Evolutionary conservation across 495 filamentous ascomycete genomes (phyloP), one percentile per base, ranked within the genome.

Genomic region (Tuber indicum): DNA sequence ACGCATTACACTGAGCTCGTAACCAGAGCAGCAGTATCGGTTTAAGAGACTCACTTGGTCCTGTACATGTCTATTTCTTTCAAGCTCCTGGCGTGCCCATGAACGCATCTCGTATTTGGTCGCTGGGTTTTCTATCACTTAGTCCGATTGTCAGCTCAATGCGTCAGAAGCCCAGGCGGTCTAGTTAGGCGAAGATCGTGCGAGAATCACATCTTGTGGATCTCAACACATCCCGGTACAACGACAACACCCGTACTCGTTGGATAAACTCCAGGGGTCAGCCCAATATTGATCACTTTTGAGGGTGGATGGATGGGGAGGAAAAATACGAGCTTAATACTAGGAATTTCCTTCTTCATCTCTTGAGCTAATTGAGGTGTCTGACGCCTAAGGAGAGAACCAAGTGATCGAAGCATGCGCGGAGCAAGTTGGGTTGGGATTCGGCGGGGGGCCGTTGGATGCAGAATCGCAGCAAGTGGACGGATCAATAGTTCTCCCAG

Each of bases 141-240:
- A 36, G 1, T 36, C 69, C 17, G 73, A 72, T 79, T 75, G 62
- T 44, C 75, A 88, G 86, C 87, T 86, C 85, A 76, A 88, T 14
- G 36, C 3, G 62, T 69, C 12, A 23, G 43, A 41, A 72, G 47
- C 6, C 10, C 10, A 17, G 58, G 26, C 6, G n/a, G 36, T 42
- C 23, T 26, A 17, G 19, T 49, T 19, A 12, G 16, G 43, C 44
- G 36, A 71, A 43, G n/a, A 14, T 21, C 42, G 23, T n/a, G 45
- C 26, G 43, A 26, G 8, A n/a, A 66, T 80, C 39, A 80, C 78
- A 72, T 80, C 66, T 62, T 74, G 79, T 42, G 19, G 71, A 71
- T 41, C 78, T 74, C n/a, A 80, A 44, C 44, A 79, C 76, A 72
- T 80, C 78, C 39, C 78, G 77, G 73, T 74, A 80, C 70, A 80